These are phyloP conservation scores for Clarireedia paspali DNA, from an alignment of 2,329 filamentous ascomycete species.

Conservation along the genomic window DNA sequence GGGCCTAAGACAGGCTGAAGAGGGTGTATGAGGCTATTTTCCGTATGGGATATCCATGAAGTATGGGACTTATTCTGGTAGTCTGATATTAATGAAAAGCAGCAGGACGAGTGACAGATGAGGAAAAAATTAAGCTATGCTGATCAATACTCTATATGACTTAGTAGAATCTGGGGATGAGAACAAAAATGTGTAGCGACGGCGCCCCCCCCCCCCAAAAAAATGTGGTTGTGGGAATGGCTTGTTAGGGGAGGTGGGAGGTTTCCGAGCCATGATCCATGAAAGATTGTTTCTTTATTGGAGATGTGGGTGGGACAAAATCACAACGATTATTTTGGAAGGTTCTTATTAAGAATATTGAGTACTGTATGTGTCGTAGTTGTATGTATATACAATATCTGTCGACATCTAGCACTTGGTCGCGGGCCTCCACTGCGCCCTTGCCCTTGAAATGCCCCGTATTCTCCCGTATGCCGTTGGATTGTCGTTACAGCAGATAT, in stretches of 20 bases:
- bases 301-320: neutral
- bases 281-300: neutral
- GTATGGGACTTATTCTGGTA: no score
- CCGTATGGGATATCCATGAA: neutral
- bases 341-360: no score
- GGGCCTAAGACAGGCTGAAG: no score
- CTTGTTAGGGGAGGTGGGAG: neutral
- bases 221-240: neutral
- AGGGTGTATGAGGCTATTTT: neutral
- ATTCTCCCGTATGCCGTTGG: neutral
- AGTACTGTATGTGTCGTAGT: no score
- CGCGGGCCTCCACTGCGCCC: neutral
- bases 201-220: neutral
- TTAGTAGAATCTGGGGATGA: conserved; percentile 6
- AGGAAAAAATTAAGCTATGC: conserved; percentile 18
- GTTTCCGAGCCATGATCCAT: neutral
- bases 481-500: neutral
- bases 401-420: no score
- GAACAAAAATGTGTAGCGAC: neutral
- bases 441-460: neutral
- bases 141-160: conserved; percentile 15
- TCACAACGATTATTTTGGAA: no score
- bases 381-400: no score
- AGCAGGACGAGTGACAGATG: neutral
- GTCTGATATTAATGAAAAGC: neutral